phyloP scores from a whole-genome alignment of 2,329 filamentous ascomycete species.

The Paecilomyces dactylethromorphus region DNA sequence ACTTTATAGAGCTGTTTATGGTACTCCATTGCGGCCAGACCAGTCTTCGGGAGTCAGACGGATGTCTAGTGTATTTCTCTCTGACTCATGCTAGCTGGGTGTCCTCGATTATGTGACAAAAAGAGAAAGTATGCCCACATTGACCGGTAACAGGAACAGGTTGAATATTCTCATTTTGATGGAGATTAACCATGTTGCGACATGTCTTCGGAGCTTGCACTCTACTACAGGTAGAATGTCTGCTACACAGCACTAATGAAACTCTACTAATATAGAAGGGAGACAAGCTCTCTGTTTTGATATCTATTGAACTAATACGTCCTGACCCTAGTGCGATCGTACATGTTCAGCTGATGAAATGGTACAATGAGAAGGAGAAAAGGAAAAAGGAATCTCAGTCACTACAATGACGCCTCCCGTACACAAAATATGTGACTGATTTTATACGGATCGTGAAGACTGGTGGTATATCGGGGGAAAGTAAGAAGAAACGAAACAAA shows the following conservation, averaged over 20 bases:
- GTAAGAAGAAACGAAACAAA: constrained; percentile 1
- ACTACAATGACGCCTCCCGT: not conserved
- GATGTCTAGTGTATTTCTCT: too few relatives aligned
- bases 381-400: not conserved
- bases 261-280: not conserved
- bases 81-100: too few relatives aligned
- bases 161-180: too few relatives aligned
- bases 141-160: too few relatives aligned
- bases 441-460: not conserved
- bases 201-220: too few relatives aligned
- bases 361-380: not conserved
- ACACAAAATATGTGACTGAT: not conserved
- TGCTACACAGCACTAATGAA: not conserved
- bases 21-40: too few relatives aligned
- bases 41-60: too few relatives aligned
- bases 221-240: too few relatives aligned
- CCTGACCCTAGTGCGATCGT: not conserved
- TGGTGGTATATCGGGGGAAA: not conserved
- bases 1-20: too few relatives aligned
- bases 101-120: too few relatives aligned
- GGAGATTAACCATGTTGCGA: too few relatives aligned
- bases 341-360: not conserved
- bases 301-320: not conserved
- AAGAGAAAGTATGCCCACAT: too few relatives aligned
- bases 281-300: not conserved